A percentile compares a stretch with the other conserved stretches of the same genome.
Evolutionary conservation across 2,329 filamentous ascomycete genomes (phyloP).

Genomic region (Paraphaeosphaeria sporulosa): DNA sequence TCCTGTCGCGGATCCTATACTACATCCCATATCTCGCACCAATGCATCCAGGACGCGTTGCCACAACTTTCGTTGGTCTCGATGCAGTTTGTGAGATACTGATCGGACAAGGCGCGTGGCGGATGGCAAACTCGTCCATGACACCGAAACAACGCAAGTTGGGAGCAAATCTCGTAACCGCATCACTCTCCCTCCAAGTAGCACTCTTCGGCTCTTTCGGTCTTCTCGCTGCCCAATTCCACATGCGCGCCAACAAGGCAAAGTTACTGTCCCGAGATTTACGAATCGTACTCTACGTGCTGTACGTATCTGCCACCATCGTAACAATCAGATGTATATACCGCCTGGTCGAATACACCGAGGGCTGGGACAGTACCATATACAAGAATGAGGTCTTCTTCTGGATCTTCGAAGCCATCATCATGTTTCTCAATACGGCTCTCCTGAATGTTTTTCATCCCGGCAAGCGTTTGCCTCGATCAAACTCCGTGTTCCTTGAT

Average conservation of each 20-base stretch:
- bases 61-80: conserved; percentile 65
- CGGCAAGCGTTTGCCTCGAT: conserved; percentile 57
- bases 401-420: conserved; percentile 61
- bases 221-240: conserved; percentile 55
- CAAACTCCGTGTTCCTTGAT: conserved; percentile 60
- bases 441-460: conserved; percentile 63
- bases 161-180: conserved; percentile 58
- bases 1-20: conserved; percentile 66
- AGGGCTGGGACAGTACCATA: conserved; percentile 45
- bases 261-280: conserved; percentile 55
- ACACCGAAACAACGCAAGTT: conserved; percentile 47
- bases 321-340: conserved; percentile 60
- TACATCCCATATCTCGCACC: conserved; percentile 68
- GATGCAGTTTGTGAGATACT: conserved; percentile 61
- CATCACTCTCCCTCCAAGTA: conserved; percentile 60
- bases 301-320: conserved; percentile 59
- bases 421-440: conserved; percentile 61
- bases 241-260: conserved; percentile 51
- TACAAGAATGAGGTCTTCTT: conserved; percentile 60
- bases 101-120: conserved; percentile 60
- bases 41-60: conserved; percentile 64
- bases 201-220: conserved; percentile 60
- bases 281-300: conserved; percentile 52
- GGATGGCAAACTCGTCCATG: conserved; percentile 52
- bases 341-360: conserved; percentile 60